These are phyloP conservation scores for Debaryomycetaceae sp. DNA, from an alignment of 1,139 yeast genomes.

Conservation along the genomic window DNA sequence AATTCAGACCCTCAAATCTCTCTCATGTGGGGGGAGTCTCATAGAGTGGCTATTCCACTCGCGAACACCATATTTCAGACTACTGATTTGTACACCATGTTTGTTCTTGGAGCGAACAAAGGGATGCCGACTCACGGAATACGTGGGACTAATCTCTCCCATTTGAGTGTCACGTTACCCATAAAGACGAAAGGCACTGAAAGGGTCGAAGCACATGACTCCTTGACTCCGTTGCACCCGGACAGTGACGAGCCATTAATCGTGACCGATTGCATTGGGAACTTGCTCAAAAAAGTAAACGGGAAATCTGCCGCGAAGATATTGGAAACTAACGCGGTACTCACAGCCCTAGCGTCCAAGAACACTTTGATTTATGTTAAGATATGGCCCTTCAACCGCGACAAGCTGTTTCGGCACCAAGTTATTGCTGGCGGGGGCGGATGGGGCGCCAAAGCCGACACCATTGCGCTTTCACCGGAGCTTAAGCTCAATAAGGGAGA, in stretches of 20 bases:
- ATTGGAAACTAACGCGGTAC: conserved; percentile 30
- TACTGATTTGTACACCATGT: conserved; percentile 26
- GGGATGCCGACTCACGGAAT: conserved; percentile 3
- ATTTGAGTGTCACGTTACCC: conserved; percentile 17
- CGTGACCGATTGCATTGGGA: conserved; percentile 38
- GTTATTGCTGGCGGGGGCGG: conserved; percentile 60
- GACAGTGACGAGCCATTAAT: conserved; percentile 10
- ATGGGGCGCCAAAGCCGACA: conserved; percentile 54
- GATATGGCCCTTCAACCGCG: conserved; percentile 11
- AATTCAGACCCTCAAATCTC: conserved; percentile 15
- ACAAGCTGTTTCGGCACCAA: conserved; percentile 19
- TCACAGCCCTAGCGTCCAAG: conserved; percentile 35
- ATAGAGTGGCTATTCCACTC: conserved; percentile 14
- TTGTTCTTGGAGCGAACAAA: conserved; percentile 18
- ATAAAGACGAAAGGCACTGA: conserved; percentile 2
- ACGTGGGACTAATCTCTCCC: conserved; percentile 26
- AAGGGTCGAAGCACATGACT: conserved; percentile 10
- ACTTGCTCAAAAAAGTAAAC: conserved; percentile 40
- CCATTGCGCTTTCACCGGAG: conserved; percentile 48
- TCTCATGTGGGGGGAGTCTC: conserved; percentile 10
- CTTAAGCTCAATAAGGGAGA: conserved; percentile 37
- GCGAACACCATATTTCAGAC: conserved; percentile 34
- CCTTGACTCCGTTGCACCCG: conserved; percentile 24
- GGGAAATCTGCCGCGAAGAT: conserved; percentile 39
- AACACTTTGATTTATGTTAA: conserved; percentile 38